phyloP scores from a whole-genome alignment of 495 filamentous ascomycete species.

The Penicillium waksmanii region DNA sequence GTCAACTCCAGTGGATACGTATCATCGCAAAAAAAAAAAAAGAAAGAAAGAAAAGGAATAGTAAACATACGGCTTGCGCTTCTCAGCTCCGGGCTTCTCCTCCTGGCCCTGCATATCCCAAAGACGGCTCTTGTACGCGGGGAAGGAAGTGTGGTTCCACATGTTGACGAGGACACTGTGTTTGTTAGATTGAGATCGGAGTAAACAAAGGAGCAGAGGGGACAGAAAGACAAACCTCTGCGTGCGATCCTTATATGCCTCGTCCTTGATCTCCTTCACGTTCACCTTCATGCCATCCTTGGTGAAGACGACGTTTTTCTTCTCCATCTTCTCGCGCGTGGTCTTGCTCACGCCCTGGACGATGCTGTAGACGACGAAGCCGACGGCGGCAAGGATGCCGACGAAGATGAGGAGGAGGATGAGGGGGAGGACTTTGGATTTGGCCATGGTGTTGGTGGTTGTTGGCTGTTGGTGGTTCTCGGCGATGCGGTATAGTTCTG shows the following conservation, averaged over 20 bases:
- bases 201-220: not conserved
- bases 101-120: slow-evolving; percentile 50
- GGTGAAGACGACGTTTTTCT: slow-evolving; percentile 77
- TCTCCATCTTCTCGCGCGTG: slow-evolving; percentile 76
- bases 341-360: slow-evolving; percentile 67
- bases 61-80: slow-evolving; percentile 39
- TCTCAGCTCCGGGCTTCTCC: slow-evolving; percentile 28
- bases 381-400: slow-evolving; percentile 62
- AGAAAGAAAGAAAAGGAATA: not conserved
- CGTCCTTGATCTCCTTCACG: slow-evolving; percentile 72
- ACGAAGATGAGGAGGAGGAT: slow-evolving; percentile 71
- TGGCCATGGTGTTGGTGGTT: not conserved
- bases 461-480: not conserved
- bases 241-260: slow-evolving; percentile 80
- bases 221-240: slow-evolving; percentile 59
- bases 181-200: not conserved
- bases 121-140: slow-evolving; percentile 61
- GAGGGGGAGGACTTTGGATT: slow-evolving; percentile 66
- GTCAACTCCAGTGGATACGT: not conserved
- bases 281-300: slow-evolving; percentile 85
- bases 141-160: slow-evolving; percentile 70
- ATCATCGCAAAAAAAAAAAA: not conserved
- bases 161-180: slow-evolving; percentile 69
- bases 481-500: no score
- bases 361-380: slow-evolving; percentile 75